phyloP scores from a whole-genome alignment of 2,329 filamentous ascomycete species.

The Pezicula radicicola region DNA sequence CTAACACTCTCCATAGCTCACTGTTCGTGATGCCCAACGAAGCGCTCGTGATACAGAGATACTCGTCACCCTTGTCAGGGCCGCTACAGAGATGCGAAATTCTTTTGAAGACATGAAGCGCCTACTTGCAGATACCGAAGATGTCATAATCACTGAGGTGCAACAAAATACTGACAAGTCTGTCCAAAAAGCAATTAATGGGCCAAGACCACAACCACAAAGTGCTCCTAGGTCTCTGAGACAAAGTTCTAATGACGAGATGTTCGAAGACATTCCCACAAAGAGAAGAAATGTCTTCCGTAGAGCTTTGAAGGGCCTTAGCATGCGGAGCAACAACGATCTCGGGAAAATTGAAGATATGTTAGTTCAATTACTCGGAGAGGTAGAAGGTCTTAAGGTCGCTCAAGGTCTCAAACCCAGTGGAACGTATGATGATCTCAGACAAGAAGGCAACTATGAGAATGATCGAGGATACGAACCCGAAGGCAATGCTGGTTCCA shows the following conservation, averaged over 20 bases:
- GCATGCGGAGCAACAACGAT: conserved; percentile 83
- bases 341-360: conserved; percentile 86
- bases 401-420: conserved; percentile 44
- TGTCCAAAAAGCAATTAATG: conserved; percentile 76
- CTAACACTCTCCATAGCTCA: conserved; percentile 53
- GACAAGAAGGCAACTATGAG: conserved; percentile 60
- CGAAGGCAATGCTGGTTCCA: conserved; percentile 74
- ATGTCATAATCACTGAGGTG: conserved; percentile 82
- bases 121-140: conserved; percentile 86
- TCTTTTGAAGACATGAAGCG: conserved; percentile 95
- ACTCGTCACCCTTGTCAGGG: conserved; percentile 86
- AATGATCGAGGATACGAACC: conserved; percentile 78
- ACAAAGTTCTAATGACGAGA: conserved; percentile 48
- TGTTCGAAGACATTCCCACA: conserved; percentile 53
- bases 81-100: conserved; percentile 93
- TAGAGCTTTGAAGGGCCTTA: conserved; percentile 86
- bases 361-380: conserved; percentile 86
- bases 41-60: conserved; percentile 97
- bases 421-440: conserved; percentile 68
- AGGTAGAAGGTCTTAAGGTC: conserved; percentile 80
- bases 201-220: conserved; percentile 79
- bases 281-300: conserved; percentile 96
- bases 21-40: conserved; percentile 92
- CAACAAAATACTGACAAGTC: conserved; percentile 85
- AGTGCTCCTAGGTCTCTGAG: conserved; percentile 41